Base-by-base conservation (phyloP, 805 yeast genomes). In the Wickerhamomyces tratensis region DNA sequence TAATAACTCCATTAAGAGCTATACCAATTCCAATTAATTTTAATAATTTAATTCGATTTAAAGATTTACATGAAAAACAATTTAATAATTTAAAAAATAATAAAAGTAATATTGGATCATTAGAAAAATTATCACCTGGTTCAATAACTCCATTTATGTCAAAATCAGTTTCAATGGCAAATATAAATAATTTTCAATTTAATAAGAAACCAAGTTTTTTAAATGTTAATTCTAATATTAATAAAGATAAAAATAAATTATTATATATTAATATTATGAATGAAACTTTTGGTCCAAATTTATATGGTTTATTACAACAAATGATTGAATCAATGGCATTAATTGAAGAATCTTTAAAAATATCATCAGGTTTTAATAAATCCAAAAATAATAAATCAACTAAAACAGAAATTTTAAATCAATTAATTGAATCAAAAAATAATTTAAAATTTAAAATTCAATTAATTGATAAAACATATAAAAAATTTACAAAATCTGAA, bases 1-100 rank as follows among this genome's bases (percentile, higher is more conserved):
- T 60, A 4, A 58, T 64, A 6, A 58, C 66, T 5, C 71, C 75
- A 7, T 46, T 71, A 25, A 49, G 74, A 35, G 64, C 68, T 5
- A 49, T 71, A 11, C 75, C 76, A 3, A 43, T 52, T 0, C 49
- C 53, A 6, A 33, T 48, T 5, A 43, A 46, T 10, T 43, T 47
- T 35, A 41, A 40, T 27, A n/a, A 34, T 35, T 35, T 14, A 35
- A 10, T 20, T 20, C 20, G 25, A 35, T 15, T 10, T 8, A 10
- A 27, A 27, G 20, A 20, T 20, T 20, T 20, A 20, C 20, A 20
- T 20, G 20, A 20, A 20, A 4, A 20, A 20, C 20, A 20, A 20
- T 20, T 20, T 20, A 20, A 20, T 20, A 20, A 20, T 20, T 20
- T 20, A 3, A 20, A 20, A 20, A 20, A 20, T 20, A 20, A 20